phyloP scores from a whole-genome alignment of 768 basidiomycete genomes.

The Phylloporus arenicola region DNA sequence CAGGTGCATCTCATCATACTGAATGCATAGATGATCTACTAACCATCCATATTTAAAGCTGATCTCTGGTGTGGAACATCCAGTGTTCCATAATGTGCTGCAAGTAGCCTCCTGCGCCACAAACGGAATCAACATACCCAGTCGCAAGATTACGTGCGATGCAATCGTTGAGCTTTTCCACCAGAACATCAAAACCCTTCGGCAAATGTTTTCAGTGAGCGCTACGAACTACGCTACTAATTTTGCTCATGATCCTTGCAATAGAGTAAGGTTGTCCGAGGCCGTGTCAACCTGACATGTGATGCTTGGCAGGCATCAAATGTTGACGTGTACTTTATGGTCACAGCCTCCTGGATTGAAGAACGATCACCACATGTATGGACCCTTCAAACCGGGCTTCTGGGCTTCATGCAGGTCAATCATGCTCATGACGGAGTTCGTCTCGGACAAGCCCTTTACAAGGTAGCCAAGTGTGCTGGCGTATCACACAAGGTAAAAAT shows the following conservation, averaged over 20 bases:
- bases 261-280: not conserved
- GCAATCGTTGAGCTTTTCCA: too few relatives aligned
- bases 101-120: not conserved
- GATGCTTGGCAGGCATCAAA: constrained; percentile 40
- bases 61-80: constrained; percentile 3
- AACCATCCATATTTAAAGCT: not conserved
- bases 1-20: not conserved
- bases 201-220: not conserved
- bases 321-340: constrained; percentile 34
- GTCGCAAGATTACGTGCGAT: not conserved
- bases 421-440: constrained; percentile 31
- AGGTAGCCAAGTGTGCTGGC: too few relatives aligned
- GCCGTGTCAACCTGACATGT: constrained; percentile 31
- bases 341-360: constrained; percentile 24
- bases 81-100: not conserved
- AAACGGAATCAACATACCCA: not conserved
- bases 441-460: too few relatives aligned
- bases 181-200: too few relatives aligned
- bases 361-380: constrained; percentile 11
- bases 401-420: constrained; percentile 33
- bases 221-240: not conserved
- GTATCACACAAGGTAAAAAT: too few relatives aligned
- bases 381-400: constrained; percentile 27
- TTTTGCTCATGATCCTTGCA: too few relatives aligned
- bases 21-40: not conserved